Evolutionary conservation across 495 filamentous ascomycete genomes (phyloP).

Genomic region (Poronia punctata): DNA sequence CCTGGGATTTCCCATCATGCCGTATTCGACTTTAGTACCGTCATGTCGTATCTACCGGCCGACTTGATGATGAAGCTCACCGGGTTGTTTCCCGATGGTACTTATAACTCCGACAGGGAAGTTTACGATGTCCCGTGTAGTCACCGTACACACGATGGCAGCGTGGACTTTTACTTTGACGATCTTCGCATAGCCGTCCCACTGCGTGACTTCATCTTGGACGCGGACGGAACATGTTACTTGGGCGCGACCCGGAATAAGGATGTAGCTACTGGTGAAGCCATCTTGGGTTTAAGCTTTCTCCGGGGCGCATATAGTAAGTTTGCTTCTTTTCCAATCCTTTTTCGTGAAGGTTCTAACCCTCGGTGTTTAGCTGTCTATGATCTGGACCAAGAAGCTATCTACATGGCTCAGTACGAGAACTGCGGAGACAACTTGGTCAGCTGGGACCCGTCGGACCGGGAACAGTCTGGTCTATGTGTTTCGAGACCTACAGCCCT

Average conservation of each 20-base stretch:
- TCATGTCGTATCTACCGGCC: conserved; percentile 1
- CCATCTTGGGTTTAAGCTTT: conserved; percentile 7
- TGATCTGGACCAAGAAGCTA: conserved; percentile 4
- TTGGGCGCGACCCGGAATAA: neutral
- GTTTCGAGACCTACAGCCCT: neutral
- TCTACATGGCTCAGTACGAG: conserved; percentile 12
- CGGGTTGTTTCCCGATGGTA: conserved; percentile 1
- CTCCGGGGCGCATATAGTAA: conserved; percentile 10
- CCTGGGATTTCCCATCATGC: neutral
- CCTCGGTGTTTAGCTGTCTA: conserved; percentile 1
- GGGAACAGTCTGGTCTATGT: conserved; percentile 4
- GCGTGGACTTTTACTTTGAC: conserved; percentile 9
- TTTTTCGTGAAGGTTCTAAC: neutral
- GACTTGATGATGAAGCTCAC: neutral
- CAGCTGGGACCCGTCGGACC: conserved; percentile 1
- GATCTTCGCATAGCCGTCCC: conserved; percentile 3
- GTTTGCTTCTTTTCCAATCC: neutral
- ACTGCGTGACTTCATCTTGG: conserved; percentile 8
- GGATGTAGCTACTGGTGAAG: conserved; percentile 2
- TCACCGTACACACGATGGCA: conserved; percentile 6
- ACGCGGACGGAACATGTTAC: conserved; percentile 1
- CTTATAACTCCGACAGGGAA: neutral
- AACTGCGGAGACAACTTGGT: conserved; percentile 8
- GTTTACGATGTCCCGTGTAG: conserved; percentile 5
- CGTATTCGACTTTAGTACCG: conserved; percentile 4